Evolutionary conservation across 495 filamentous ascomycete genomes (phyloP), one percentile per base, ranked within the genome.

Genomic region (Umbilicaria muhlenbergii): DNA sequence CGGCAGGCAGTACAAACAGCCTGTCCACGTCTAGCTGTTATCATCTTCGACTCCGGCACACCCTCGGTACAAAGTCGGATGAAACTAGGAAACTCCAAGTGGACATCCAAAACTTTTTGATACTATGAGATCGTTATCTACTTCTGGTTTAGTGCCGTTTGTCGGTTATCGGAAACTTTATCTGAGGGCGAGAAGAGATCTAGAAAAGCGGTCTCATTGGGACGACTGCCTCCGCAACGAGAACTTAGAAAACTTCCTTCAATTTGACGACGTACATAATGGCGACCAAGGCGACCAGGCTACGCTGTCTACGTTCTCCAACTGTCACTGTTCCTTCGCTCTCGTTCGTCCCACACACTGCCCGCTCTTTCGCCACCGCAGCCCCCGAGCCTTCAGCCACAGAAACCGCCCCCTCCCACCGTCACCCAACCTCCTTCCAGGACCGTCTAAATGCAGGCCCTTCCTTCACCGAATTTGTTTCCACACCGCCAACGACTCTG

Each of bases 371-470:
- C 46, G 68, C 68, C 57, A 69, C 68, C 32, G 58, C 54, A 51
- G 43, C 55, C 11, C 31, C 52, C 32, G 32, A 48, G 7, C 37
- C 45, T 21, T 47, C 48, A 38, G 36, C 50, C 34, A 31, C 58
- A 15, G 42, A 31, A 18, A 11, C 47, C 24, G 35, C 46, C 42
- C 54, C 45, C 21, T 61, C 55, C 38, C 61, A 58, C 38, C 58
- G 63, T 51, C 69, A 70, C 24, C 77, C 77, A 31, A 81, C 79
- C 28, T 81, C 74, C 47, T 94, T 96, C 68, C 74, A 73, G 51
- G 83, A 94, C 64, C 74, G 72, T 49, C 67, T 86, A 32, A 91
- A 88, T 51, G 61, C 80, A 8, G 81, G 92, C 1, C 87, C 86
- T 10, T 80, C 86, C 7, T 83, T 98, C 58, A 62, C 75, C 31